phyloP scores from a whole-genome alignment of 495 filamentous ascomycete genomes.

The Aspergillus funiculosus region DNA sequence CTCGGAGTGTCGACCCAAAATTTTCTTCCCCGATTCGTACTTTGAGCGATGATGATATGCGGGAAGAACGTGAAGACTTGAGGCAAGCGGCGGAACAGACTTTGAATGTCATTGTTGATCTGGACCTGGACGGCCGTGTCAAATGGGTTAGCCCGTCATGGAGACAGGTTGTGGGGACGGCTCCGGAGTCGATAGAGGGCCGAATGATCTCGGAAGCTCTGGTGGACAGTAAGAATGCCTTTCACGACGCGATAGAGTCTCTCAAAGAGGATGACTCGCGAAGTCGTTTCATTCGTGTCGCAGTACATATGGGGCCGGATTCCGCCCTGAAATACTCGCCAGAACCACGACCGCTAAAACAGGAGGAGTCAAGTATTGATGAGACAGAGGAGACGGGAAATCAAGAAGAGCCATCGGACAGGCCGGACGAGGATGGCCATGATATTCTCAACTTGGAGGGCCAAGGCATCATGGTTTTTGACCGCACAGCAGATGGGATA shows the following conservation, averaged over 20 bases:
- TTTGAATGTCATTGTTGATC: conserved; percentile 88
- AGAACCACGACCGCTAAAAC: conserved; percentile 28
- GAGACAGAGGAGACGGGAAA: conserved; percentile 21
- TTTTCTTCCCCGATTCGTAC: conserved; percentile 51
- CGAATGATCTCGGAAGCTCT: conserved; percentile 75
- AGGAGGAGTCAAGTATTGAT: conserved; percentile 9
- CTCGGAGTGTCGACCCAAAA: conserved; percentile 37
- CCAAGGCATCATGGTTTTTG: conserved; percentile 97
- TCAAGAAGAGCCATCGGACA: conserved; percentile 35
- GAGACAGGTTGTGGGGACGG: conserved; percentile 83
- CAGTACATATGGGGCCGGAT: conserved; percentile 65
- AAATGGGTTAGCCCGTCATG: conserved; percentile 97
- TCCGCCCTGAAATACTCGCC: conserved; percentile 58
- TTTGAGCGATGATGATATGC: conserved; percentile 60
- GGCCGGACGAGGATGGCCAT: conserved; percentile 40
- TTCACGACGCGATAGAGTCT: conserved; percentile 73
- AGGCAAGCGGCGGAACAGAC: conserved; percentile 95
- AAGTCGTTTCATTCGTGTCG: conserved; percentile 86
- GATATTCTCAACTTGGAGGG: conserved; percentile 76
- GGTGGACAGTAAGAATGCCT: conserved; percentile 68
- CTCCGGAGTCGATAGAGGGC: conserved; percentile 65
- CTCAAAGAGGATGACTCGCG: conserved; percentile 91
- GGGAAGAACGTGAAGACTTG: conserved; percentile 81
- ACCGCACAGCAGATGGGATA: conserved; percentile 71
- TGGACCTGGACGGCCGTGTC: conserved; percentile 80